Percentiles rank a stretch among this genome's conserved stretches.
These are phyloP conservation scores for Auriscalpium vulgare DNA, from an alignment of 768 basidiomycete species.

Conservation along the genomic window DNA sequence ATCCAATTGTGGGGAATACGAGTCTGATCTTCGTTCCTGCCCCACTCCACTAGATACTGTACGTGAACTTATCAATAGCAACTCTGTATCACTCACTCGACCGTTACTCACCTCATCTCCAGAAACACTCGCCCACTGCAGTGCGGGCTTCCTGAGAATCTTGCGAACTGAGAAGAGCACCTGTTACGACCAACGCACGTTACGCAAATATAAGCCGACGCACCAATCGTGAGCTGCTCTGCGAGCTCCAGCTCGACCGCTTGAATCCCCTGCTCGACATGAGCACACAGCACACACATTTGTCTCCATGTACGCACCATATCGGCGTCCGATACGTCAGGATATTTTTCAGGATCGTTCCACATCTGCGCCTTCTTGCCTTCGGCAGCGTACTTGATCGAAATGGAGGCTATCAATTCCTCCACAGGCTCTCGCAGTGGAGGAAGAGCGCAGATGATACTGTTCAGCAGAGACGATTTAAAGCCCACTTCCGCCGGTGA, in stretches of 20 bases:
- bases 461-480: constrained; percentile 57
- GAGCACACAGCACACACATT: not conserved
- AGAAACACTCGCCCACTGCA: constrained; percentile 58
- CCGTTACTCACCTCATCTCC: constrained; percentile 56
- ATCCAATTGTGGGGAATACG: constrained; percentile 50
- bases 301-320: constrained; percentile 37
- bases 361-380: constrained; percentile 69
- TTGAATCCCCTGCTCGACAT: constrained; percentile 45
- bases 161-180: constrained; percentile 49
- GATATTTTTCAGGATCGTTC: constrained; percentile 44
- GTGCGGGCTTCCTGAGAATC: constrained; percentile 58
- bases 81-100: not conserved
- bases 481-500: constrained; percentile 45
- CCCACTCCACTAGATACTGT: constrained; percentile 77
- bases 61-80: not conserved
- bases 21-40: constrained; percentile 39
- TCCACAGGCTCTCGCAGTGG: constrained; percentile 47
- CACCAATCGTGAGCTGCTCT: constrained; percentile 66
- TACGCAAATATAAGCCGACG: constrained; percentile 8
- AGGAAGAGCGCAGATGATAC: constrained; percentile 64
- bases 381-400: constrained; percentile 52
- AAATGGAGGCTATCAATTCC: constrained; percentile 47
- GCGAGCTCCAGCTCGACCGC: constrained; percentile 63
- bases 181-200: not conserved
- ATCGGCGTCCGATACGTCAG: constrained; percentile 47